phyloP scores from a whole-genome alignment of 2,329 filamentous ascomycete genomes.

The Alternaria conjuncta region DNA sequence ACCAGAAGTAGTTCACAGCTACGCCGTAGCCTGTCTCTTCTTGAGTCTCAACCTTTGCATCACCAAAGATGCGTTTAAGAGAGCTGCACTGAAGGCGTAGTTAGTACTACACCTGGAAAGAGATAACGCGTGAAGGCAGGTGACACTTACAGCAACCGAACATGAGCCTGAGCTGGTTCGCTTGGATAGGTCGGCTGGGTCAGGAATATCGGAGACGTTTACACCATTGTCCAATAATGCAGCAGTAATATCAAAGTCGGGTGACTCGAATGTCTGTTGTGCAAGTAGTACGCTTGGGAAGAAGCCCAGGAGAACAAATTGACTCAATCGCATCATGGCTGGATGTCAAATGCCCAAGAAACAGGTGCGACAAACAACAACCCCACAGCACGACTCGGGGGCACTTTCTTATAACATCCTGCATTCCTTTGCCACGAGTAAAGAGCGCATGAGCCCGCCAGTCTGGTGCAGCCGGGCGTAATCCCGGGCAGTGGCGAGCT shows the following conservation, averaged over 20 bases:
- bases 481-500: not conserved
- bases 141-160: slow-evolving; percentile 17
- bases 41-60: slow-evolving; percentile 19
- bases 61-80: slow-evolving; percentile 23
- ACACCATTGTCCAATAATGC: slow-evolving; percentile 18
- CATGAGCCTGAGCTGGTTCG: slow-evolving; percentile 3
- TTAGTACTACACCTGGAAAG: not conserved
- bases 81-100: slow-evolving; percentile 23
- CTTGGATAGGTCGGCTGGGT: not conserved
- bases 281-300: not conserved
- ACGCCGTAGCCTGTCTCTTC: slow-evolving; percentile 20
- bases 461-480: not conserved
- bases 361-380: not conserved
- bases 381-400: not conserved
- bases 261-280: slow-evolving; percentile 9
- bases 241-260: slow-evolving; percentile 14
- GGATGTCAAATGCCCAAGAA: not conserved
- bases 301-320: not conserved
- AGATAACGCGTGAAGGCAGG: not conserved
- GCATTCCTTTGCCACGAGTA: not conserved
- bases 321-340: not conserved
- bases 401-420: not conserved
- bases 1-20: slow-evolving; percentile 32
- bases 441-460: not conserved
- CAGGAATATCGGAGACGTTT: slow-evolving; percentile 11